Evolutionary conservation across 345 rosid genomes (phyloP), one percentile per base, ranked within the genome.

Genomic region (Bruguiera parviflora): DNA sequence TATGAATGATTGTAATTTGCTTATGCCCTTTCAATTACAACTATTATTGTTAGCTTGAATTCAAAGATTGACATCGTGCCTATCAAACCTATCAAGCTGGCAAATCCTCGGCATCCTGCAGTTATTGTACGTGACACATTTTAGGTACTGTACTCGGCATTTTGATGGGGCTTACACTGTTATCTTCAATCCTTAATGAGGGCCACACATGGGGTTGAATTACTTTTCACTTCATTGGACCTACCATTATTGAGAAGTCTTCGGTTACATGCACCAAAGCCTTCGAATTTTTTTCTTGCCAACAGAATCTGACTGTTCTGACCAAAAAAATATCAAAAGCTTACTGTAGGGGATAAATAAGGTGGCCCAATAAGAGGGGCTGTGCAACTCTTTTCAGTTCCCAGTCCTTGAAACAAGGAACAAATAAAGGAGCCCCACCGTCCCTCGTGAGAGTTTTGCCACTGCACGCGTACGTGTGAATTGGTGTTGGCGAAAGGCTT

Each of bases 191-290:
- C 19, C 16, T 29, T 13, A 13, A 22, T 6, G 67, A 11, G 19
- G 56, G 66, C 22, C 64, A 52, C 16, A 21, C 28, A n/a, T 24
- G 3, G 22, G 8, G 0, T 29, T 18, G 22, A 16, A 51, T 63
- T 58, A 66, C 62, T 69, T 72, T 64, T 74, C 83, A 53, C 33
- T 49, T 75, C 71, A 55, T 5, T 46, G 79, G 77, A 46, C 69
- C 64, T 69, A 56, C 75, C 79, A 66, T 68, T 27, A 24, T 58
- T 57, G 70, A 75, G 56, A 63, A 31, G 64, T 66, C 67, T 57
- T 51, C 19, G 21, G 59, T 74, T 43, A 61, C 77, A 68, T 71
- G 62, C 43, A 76, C 65, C 64, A 52, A 0, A 35, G 27, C 8
- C n/a, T 35, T 35, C 16, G 24, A 58, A 9, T 2, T 6, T 24